phyloP scores from a whole-genome alignment of 331 rosid species.

The Quercus tomentella region DNA sequence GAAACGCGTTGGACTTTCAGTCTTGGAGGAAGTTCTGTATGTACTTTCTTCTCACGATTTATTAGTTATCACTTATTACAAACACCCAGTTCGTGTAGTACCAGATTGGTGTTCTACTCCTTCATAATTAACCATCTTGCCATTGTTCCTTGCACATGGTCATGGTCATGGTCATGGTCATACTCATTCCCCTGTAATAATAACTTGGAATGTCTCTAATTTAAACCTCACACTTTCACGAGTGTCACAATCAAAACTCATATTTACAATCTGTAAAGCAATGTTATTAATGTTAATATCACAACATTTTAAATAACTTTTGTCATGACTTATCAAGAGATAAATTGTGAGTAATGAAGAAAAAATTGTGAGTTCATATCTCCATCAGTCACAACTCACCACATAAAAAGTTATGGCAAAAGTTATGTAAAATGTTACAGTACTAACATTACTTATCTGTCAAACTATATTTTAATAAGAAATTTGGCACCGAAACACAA shows the following conservation, averaged over 20 bases:
- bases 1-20: not conserved
- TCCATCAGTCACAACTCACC: fast-evolving
- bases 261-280: too few species aligned
- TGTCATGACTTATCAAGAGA: fast-evolving
- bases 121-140: not conserved
- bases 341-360: too few species aligned
- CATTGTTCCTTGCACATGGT: not conserved
- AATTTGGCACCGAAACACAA: too few species aligned
- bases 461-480: too few species aligned
- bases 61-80: not conserved
- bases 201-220: too few species aligned
- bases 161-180: too few species aligned
- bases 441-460: fast-evolving
- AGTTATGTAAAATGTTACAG: fast-evolving
- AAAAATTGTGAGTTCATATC: too few species aligned
- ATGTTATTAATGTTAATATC: too few species aligned
- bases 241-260: too few species aligned
- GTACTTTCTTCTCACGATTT: not conserved
- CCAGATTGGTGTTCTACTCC: not conserved
- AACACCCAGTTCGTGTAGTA: not conserved
- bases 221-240: too few species aligned
- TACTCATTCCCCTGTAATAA: too few species aligned
- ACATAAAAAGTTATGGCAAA: fast-evolving
- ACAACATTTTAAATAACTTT: too few species aligned
- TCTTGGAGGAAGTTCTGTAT: slow-evolving; percentile 6